Evolutionary conservation across 2,329 filamentous ascomycete genomes (phyloP).

Genomic region (Graphiopsis chlorocephala): DNA sequence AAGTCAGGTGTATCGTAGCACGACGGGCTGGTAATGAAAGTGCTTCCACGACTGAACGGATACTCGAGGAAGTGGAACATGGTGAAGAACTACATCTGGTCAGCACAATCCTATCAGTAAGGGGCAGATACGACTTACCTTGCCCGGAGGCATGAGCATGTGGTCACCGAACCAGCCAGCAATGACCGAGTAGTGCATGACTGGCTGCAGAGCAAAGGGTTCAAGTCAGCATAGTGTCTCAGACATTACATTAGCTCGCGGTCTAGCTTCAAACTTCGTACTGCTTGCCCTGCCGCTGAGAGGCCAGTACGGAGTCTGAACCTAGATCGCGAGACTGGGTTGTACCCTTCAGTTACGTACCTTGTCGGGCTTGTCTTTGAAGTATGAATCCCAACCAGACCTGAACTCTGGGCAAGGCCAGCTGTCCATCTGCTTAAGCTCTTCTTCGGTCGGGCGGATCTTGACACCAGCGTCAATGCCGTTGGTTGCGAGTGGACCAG

Average conservation of each 20-base stretch:
- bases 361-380: constrained; percentile 44
- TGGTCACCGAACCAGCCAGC: constrained; percentile 56
- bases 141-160: constrained; percentile 66
- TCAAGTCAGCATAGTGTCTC: too few species aligned
- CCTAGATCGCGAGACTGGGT: too few species aligned
- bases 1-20: constrained; percentile 33
- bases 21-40: constrained; percentile 55
- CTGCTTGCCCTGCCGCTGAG: too few species aligned
- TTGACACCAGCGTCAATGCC: constrained; percentile 72
- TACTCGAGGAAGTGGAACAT: constrained; percentile 81
- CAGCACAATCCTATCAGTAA: not conserved
- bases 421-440: constrained; percentile 51
- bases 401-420: constrained; percentile 65
- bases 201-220: too few species aligned
- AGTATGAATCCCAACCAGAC: constrained; percentile 55
- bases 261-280: too few species aligned
- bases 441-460: constrained; percentile 52
- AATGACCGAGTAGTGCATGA: constrained; percentile 72
- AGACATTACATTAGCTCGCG: too few species aligned
- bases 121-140: constrained; percentile 33
- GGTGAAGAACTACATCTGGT: constrained; percentile 60
- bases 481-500: constrained; percentile 73
- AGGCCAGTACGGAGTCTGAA: too few species aligned
- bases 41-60: constrained; percentile 58
- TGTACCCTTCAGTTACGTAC: too few species aligned